Evolutionary conservation across 1,284 basidiomycete genomes (phyloP).

Genomic region (Pascua guehoae): DNA sequence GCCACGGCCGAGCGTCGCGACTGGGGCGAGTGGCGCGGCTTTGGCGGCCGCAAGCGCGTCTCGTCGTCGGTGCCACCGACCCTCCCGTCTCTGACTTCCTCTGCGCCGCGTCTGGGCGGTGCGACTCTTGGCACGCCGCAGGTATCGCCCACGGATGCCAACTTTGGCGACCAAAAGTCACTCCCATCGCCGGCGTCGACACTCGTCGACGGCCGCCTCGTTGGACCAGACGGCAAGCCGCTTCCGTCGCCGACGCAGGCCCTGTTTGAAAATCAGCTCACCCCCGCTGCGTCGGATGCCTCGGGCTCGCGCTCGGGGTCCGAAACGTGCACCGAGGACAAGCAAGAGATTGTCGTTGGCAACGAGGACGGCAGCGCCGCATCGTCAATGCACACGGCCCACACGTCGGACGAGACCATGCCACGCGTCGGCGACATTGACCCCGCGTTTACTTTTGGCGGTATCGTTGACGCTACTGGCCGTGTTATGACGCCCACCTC

Average conservation of each 20-base stretch:
- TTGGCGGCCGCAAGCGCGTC: conserved; percentile 26
- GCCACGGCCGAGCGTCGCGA: conserved; percentile 1
- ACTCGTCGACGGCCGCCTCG: neutral
- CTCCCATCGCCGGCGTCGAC: neutral
- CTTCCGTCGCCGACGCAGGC: neutral
- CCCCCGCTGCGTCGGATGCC: neutral
- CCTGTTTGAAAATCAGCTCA: neutral
- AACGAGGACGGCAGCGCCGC: neutral
- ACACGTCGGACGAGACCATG: neutral
- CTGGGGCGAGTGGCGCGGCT: conserved; percentile 41
- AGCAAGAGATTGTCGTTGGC: neutral
- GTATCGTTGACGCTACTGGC: neutral
- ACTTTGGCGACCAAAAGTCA: neutral
- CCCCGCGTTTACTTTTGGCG: neutral
- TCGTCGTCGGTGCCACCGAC: conserved; percentile 10
- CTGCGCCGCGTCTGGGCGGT: neutral
- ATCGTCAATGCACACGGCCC: neutral
- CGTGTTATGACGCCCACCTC: too few relatives aligned
- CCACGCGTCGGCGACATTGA: neutral
- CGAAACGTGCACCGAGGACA: neutral
- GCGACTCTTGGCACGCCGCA: neutral
- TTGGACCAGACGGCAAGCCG: neutral
- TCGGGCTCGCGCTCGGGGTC: neutral
- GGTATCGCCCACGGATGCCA: neutral
- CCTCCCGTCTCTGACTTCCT: conserved; percentile 5